These are phyloP conservation scores for Talaromyces sp. DNA, from an alignment of 2,329 filamentous ascomycete genomes.

Conservation along the genomic window DNA sequence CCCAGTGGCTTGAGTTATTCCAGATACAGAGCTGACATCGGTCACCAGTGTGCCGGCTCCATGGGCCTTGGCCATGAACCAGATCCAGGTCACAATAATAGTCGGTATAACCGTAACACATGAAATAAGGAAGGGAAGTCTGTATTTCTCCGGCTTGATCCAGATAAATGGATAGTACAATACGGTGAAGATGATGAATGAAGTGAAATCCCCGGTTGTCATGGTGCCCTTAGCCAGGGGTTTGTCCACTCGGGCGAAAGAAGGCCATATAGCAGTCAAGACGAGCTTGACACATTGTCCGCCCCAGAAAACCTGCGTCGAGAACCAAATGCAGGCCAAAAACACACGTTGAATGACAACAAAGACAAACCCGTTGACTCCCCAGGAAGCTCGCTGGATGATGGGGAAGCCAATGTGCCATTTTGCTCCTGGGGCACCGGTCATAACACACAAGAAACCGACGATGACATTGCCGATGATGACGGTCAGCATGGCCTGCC, in stretches of 20 bases:
- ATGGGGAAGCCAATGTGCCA: conserved; percentile 10
- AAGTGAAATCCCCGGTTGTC: conserved; percentile 4
- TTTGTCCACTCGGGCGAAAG: background rate
- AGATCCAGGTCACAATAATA: conserved; percentile 9
- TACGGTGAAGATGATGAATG: conserved; percentile 2
- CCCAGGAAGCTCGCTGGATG: conserved; percentile 4
- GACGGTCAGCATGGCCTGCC: conserved; percentile 8
- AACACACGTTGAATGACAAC: conserved; percentile 7
- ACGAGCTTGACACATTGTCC: conserved; percentile 7
- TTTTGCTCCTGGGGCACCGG: background rate
- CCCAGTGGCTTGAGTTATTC: background rate
- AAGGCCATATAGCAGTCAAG: conserved; percentile 5
- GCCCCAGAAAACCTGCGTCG: conserved; percentile 6
- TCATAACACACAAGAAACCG: conserved; percentile 3
- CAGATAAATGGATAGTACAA: conserved; percentile 5
- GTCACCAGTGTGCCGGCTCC: conserved; percentile 4
- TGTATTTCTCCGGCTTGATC: conserved; percentile 11
- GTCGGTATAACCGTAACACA: background rate
- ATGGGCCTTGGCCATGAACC: conserved; percentile 3
- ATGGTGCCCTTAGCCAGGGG: background rate
- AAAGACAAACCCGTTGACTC: conserved; percentile 3
- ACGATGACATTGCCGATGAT: conserved; percentile 8
- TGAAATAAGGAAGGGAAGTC: background rate
- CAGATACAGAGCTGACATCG: background rate
- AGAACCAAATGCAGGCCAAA: conserved; percentile 6